Evolutionary conservation across 2,329 filamentous ascomycete species (phyloP).

Genomic region (Trichoderma aggressivum): DNA sequence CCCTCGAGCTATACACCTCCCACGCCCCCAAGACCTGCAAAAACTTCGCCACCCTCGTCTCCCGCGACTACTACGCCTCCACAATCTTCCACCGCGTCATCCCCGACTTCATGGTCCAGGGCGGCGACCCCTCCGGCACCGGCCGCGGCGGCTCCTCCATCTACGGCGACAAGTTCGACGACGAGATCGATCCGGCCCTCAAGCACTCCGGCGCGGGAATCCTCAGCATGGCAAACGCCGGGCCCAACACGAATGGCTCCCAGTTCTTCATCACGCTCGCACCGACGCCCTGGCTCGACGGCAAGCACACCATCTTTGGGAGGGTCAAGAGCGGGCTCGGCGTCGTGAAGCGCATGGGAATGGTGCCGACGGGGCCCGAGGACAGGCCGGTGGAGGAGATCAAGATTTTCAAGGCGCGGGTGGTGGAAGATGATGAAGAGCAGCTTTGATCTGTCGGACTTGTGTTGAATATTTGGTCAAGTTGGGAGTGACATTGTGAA

Average conservation of each 20-base stretch:
- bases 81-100: conserved; percentile 93
- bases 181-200: conserved; percentile 75
- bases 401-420: conserved; percentile 69
- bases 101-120: conserved; percentile 93
- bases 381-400: conserved; percentile 81
- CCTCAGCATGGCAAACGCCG: conserved; percentile 95
- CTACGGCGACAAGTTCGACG: conserved; percentile 90
- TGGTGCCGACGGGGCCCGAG: conserved; percentile 77
- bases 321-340: conserved; percentile 79
- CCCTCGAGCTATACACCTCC: conserved; percentile 81
- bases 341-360: conserved; percentile 81
- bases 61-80: conserved; percentile 82
- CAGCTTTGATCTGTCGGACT: conserved; percentile 21
- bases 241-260: conserved; percentile 87
- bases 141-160: conserved; percentile 85
- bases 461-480: background rate
- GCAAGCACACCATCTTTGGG: conserved; percentile 96
- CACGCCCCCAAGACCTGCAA: conserved; percentile 88
- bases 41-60: conserved; percentile 79
- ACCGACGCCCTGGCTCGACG: conserved; percentile 93
- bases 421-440: conserved; percentile 63
- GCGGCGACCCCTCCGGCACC: conserved; percentile 89
- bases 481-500: background rate
- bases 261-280: conserved; percentile 97
- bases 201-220: conserved; percentile 92